Evolutionary conservation across 1,284 basidiomycete genomes (phyloP), one percentile per base, ranked within the genome.

Genomic region (Sutorius eximius): DNA sequence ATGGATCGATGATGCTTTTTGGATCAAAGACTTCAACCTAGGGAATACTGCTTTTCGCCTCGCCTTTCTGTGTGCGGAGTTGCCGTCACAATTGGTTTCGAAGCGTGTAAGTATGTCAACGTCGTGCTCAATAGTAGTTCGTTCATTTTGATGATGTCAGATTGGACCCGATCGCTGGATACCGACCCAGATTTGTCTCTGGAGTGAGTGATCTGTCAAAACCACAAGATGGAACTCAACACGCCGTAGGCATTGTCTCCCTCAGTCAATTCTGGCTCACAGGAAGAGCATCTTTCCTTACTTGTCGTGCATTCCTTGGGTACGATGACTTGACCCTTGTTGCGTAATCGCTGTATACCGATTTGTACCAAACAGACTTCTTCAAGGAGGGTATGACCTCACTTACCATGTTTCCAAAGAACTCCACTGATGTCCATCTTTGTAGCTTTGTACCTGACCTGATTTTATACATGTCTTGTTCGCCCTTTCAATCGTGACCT

Each of bases 11-110:
- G 30, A 16, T 13, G 16, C 38, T n/a, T 44, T 52, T 16, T 32
- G 32, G 1, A 30, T 34, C 40, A 42, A 41, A 79, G 82, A 87
- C 60, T 87, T 78, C 67, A 88, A 90, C 68, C 67, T 82, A 34
- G 88, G 85, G 15, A 88, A 86, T 59, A 82, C 74, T 0, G 53
- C 86, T 3, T 82, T 80, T 59, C 76, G 80, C 48, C 57, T 87
- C 2, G 71, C 80, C 38, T 88, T 89, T 69, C 70, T 89, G 34
- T 72, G 68, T 36, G 83, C 84, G 5, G 85, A 87, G 62, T 68
- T 89, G 29, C 87, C 87, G n/a, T 87, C 86, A 1, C 87, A 89
- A 60, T 72, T 90, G 15, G 70, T 90, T 41, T 87, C 85, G 4
- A 90, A 89, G 69, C 75, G 82, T 18, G 77, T n/a, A n/a, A n/a